Evolutionary conservation across 2,329 filamentous ascomycete genomes (phyloP).

Genomic region (Pseudogymnoascus sp.): DNA sequence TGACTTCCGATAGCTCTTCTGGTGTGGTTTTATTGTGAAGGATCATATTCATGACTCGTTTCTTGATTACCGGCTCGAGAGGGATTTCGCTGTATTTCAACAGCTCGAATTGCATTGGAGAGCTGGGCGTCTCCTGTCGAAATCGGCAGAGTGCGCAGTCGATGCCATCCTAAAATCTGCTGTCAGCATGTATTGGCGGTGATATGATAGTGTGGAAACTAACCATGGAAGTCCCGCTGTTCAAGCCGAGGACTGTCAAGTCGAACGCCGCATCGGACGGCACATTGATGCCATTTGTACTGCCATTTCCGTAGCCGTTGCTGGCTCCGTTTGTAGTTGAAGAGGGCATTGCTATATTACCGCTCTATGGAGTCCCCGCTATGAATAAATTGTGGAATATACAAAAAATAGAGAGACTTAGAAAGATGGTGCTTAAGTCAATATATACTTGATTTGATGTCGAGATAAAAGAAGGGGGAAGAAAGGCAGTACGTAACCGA

Average conservation of each 20-base stretch:
- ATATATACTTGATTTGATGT: not conserved
- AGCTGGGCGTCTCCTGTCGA: slow-evolving; percentile 43
- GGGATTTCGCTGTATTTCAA: slow-evolving; percentile 52
- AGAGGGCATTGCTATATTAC: not conserved
- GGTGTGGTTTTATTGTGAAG: slow-evolving; percentile 46
- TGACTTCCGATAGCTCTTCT: slow-evolving; percentile 49
- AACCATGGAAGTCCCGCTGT: slow-evolving; percentile 46
- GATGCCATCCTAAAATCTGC: slow-evolving; percentile 38
- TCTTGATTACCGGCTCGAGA: slow-evolving; percentile 47
- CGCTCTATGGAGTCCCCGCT: not conserved
- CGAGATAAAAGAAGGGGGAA: not conserved
- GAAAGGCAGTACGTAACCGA: not conserved
- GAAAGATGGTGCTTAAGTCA: not conserved
- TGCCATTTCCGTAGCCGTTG: not conserved
- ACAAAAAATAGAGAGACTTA: not conserved
- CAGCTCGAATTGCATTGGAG: slow-evolving; percentile 49
- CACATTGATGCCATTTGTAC: not conserved
- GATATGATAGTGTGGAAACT: slow-evolving; percentile 1
- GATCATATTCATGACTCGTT: slow-evolving; percentile 51
- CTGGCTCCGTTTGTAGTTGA: not conserved
- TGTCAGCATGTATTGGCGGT: not conserved
- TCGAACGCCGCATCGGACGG: slow-evolving; percentile 32
- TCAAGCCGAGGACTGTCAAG: slow-evolving; percentile 48
- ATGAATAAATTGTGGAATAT: not conserved
- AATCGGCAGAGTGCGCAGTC: slow-evolving; percentile 54